Conservation (phyloP, 208 protist species). For the Acanthamoeba royreba region DNA sequence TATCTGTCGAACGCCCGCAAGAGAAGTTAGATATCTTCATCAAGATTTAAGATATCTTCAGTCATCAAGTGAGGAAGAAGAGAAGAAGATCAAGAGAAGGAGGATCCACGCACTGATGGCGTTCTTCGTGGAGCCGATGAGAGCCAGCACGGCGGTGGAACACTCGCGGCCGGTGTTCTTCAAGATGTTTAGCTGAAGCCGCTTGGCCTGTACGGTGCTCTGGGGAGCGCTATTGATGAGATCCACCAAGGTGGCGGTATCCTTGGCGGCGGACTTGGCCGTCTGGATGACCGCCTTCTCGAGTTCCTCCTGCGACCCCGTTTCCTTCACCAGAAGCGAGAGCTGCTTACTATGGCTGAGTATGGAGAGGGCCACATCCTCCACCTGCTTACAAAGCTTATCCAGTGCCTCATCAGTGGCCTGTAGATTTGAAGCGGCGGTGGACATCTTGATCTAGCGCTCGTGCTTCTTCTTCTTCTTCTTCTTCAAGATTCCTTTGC, state of each 20-base stretch:
- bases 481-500: no score
- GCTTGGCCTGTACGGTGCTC: not conserved
- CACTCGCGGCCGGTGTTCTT: slow-evolving; percentile 23
- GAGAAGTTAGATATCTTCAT: no score
- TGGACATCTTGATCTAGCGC: no score
- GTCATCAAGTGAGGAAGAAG: not conserved
- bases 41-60: no score
- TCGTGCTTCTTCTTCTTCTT: no score
- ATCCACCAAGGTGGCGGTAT: slow-evolving; percentile 37
- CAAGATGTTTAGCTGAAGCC: slow-evolving; percentile 33
- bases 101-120: not conserved
- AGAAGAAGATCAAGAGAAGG: not conserved
- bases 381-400: not conserved
- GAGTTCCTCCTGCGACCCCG: slow-evolving; percentile 30
- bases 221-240: slow-evolving; percentile 31
- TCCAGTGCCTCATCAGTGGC: not conserved
- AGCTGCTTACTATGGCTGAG: not conserved
- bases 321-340: not conserved
- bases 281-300: slow-evolving; percentile 41
- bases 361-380: not conserved
- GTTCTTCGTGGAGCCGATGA: slow-evolving; percentile 51
- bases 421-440: no score
- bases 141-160: slow-evolving; percentile 12
- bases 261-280: slow-evolving; percentile 22
- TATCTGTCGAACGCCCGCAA: not conserved